A percentile compares a stretch with the other conserved stretches of the same genome.
Conservation (phyloP, 1,284 basidiomycete genomes). For the Cryptococcus floricola region DNA sequence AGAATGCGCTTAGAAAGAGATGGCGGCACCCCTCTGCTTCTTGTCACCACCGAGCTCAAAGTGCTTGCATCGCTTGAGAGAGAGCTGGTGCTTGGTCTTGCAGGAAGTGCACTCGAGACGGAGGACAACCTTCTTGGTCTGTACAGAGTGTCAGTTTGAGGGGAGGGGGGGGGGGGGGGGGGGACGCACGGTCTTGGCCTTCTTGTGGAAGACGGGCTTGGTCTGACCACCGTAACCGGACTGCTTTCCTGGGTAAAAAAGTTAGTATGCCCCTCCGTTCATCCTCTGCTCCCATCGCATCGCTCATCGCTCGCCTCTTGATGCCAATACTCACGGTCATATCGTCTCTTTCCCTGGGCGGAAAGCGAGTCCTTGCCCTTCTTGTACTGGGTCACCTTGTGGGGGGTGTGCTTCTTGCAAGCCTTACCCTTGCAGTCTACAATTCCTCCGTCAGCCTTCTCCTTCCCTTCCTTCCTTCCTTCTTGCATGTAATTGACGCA, state of each 20-base stretch:
- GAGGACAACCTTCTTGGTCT: constrained; percentile 97
- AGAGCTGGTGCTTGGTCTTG: constrained; percentile 97
- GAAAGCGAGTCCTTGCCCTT: constrained; percentile 95
- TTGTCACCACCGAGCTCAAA: constrained; percentile 99
- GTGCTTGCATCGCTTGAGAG: constrained; percentile 99
- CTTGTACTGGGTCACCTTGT: constrained; percentile 97
- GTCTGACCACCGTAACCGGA: constrained; percentile 99
- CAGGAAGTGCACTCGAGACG: constrained; percentile 96
- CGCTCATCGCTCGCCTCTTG: neutral
- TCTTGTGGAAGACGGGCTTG: constrained; percentile 98
- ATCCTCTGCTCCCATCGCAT: neutral
- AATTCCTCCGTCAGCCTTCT: neutral
- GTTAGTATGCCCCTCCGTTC: neutral
- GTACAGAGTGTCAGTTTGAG: constrained; percentile 5
- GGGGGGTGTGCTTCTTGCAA: constrained; percentile 99
- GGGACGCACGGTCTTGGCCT: constrained; percentile 47
- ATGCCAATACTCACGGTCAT: constrained; percentile 63
- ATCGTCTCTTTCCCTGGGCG: constrained; percentile 99
- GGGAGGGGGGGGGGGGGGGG: too few relatives aligned
- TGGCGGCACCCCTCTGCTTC: constrained; percentile 63
- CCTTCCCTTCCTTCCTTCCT: neutral
- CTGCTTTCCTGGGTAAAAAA: constrained; percentile 61
- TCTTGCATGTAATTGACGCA: constrained; percentile 7
- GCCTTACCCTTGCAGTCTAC: constrained; percentile 96
- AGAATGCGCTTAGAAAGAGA: constrained; percentile 17